Evolutionary conservation across 2,329 filamentous ascomycete genomes (phyloP).

Genomic region (Aspergillus clavatus): DNA sequence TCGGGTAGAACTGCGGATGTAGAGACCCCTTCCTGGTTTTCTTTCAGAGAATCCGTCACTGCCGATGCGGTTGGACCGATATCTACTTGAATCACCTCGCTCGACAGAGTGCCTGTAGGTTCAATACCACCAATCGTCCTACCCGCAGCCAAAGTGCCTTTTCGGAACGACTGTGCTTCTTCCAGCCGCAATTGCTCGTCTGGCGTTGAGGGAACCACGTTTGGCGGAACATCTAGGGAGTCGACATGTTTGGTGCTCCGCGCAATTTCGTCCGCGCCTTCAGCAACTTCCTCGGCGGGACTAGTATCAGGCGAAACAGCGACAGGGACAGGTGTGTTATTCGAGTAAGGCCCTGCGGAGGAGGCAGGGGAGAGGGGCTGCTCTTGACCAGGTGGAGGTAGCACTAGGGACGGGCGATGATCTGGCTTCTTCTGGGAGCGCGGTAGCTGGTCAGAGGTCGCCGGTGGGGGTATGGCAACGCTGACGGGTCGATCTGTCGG

Average conservation of each 20-base stretch:
- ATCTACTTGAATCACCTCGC: conserved; percentile 25
- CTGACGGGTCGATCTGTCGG: conserved; percentile 15
- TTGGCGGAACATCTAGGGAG: conserved; percentile 21
- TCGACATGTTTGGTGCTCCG: conserved; percentile 22
- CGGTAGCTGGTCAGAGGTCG: conserved; percentile 12
- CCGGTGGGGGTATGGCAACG: conserved; percentile 12
- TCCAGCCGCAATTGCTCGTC: conserved; percentile 56
- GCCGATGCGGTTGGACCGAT: conserved; percentile 10
- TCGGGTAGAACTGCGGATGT: conserved; percentile 8
- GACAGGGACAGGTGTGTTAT: conserved; percentile 65
- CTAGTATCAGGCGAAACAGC: conserved; percentile 70
- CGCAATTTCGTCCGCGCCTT: conserved; percentile 43
- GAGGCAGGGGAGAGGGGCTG: conserved; percentile 54
- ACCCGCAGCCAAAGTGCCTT: conserved; percentile 19
- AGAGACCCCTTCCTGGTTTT: conserved; percentile 10
- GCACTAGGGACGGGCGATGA: conserved; percentile 23
- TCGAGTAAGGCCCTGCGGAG: conserved; percentile 64
- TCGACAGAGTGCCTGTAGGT: conserved; percentile 14
- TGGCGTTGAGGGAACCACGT: conserved; percentile 46
- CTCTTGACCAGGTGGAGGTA: conserved; percentile 24
- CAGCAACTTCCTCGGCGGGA: conserved; percentile 57
- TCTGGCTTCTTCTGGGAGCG: conserved; percentile 25
- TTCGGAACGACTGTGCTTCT: conserved; percentile 46
- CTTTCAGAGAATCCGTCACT: conserved; percentile 17
- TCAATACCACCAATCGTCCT: conserved; percentile 17